Percentiles rank a stretch among this genome's conserved stretches.
Evolutionary conservation across 345 rosid species (phyloP).

Genomic region (Combretum micranthum): DNA sequence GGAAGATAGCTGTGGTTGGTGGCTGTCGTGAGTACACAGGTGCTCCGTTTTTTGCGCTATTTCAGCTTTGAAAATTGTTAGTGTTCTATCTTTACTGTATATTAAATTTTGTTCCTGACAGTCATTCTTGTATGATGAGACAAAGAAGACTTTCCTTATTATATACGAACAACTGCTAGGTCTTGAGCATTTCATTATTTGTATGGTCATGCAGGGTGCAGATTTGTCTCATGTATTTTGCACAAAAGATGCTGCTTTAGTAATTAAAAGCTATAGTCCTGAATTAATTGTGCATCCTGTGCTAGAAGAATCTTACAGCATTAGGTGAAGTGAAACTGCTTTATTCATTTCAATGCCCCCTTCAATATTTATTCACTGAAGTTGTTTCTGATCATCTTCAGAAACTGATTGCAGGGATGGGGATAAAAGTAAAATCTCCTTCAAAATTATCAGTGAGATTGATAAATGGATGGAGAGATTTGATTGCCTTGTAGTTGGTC

Average conservation of each 20-base stretch:
- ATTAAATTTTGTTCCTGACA: constrained; percentile 2
- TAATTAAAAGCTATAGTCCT: constrained; percentile 94
- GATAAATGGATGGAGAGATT: constrained; percentile 91
- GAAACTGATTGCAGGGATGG: constrained; percentile 40
- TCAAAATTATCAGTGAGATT: constrained; percentile 67
- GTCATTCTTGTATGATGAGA: no score
- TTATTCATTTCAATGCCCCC: no score
- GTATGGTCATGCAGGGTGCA: constrained; percentile 51
- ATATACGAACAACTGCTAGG: no score
- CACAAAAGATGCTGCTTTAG: constrained; percentile 90
- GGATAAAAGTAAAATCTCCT: constrained; percentile 30
- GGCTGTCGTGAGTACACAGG: constrained; percentile 99
- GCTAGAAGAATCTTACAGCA: constrained; percentile 74
- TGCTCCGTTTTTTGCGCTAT: constrained; percentile 98
- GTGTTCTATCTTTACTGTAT: constrained; percentile 10
- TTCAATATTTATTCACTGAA: background rate
- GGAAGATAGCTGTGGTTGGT: constrained; percentile 89
- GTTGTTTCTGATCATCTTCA: constrained; percentile 9
- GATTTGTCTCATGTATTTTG: constrained; percentile 98
- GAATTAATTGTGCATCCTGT: constrained; percentile 92
- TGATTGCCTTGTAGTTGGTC: constrained; percentile 94
- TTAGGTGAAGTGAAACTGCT: constrained; percentile 34
- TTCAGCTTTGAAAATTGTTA: constrained; percentile 86
- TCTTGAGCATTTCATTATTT: constrained; percentile 10
- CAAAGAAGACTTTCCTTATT: no score